Conservation (phyloP, 805 yeast genomes). For the Suhomyces sp. region DNA sequence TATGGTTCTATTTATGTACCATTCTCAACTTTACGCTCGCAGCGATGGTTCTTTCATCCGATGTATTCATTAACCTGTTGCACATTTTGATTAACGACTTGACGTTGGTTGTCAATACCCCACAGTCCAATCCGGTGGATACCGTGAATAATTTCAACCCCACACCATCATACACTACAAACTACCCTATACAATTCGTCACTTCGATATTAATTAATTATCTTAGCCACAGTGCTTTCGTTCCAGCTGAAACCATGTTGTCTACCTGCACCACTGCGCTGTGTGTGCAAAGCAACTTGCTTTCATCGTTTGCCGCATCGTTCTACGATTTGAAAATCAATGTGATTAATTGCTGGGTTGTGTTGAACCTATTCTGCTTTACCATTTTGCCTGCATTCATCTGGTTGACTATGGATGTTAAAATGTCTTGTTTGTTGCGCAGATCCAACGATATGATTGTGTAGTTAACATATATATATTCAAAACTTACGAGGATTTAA, state of each 20-base stretch:
- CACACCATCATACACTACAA: constrained; percentile 1
- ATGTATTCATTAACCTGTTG: constrained; percentile 20
- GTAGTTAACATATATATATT: too few relatives aligned
- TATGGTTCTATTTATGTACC: constrained; percentile 23
- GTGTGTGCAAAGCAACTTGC: constrained; percentile 8
- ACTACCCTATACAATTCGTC: constrained; percentile 12
- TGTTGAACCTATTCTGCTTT: constrained; percentile 19
- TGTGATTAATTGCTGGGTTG: constrained; percentile 18
- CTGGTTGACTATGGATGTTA: constrained; percentile 22
- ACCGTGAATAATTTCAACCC: not conserved
- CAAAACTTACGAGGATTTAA: too few relatives aligned
- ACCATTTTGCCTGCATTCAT: constrained; percentile 20
- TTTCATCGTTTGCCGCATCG: constrained; percentile 6
- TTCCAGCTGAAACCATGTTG: constrained; percentile 1
- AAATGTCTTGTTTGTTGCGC: constrained; percentile 4
- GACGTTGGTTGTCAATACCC: not conserved
- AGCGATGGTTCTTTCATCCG: constrained; percentile 18
- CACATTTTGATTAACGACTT: constrained; percentile 5
- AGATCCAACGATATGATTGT: not conserved
- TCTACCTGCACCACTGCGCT: constrained; percentile 6
- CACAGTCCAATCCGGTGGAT: not conserved
- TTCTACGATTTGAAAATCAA: constrained; percentile 9
- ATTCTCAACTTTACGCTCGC: constrained; percentile 13
- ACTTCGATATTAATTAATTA: constrained; percentile 19
- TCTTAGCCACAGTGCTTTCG: constrained; percentile 13